Percentiles rank a stretch among this genome's conserved stretches.
Conservation (phyloP, 1,284 basidiomycete genomes). For the Cryptococcus floricola region DNA sequence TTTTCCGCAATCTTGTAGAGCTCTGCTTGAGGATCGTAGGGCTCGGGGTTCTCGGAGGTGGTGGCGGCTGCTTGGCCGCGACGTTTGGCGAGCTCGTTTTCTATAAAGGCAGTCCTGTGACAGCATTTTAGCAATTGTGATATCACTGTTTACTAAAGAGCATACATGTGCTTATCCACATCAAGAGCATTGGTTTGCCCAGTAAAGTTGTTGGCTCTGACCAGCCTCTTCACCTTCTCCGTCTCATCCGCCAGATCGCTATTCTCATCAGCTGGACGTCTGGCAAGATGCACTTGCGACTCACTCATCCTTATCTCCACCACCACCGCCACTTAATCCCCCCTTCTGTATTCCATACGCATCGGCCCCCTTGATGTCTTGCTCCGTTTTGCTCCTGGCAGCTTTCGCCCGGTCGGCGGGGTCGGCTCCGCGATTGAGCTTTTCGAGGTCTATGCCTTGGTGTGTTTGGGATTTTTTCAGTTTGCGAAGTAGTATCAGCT, state of each 20-base stretch:
- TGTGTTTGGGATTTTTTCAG: conserved; percentile 61
- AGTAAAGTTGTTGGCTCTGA: conserved; percentile 89
- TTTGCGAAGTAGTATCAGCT: conserved; percentile 78
- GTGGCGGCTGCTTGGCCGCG: conserved; percentile 52
- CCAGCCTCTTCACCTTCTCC: conserved; percentile 63
- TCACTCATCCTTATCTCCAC: conserved; percentile 56
- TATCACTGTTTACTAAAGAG: not conserved
- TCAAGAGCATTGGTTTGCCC: conserved; percentile 93
- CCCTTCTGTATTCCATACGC: conserved; percentile 55
- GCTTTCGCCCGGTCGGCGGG: conserved; percentile 43
- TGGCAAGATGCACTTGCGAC: conserved; percentile 26
- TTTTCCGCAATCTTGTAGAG: conserved; percentile 74
- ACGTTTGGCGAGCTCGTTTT: conserved; percentile 82
- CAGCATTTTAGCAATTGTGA: not conserved
- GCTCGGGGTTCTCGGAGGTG: conserved; percentile 51
- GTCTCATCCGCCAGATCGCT: conserved; percentile 57
- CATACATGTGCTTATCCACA: conserved; percentile 94
- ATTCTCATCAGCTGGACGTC: not conserved
- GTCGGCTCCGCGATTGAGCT: conserved; percentile 75
- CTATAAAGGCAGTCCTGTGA: conserved; percentile 93
- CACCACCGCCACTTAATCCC: not conserved
- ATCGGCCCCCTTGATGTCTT: conserved; percentile 30
- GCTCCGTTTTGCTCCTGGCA: conserved; percentile 41
- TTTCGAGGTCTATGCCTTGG: conserved; percentile 80
- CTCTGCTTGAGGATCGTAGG: conserved; percentile 70